Evolutionary conservation across 345 rosid species (phyloP).

Genomic region (Excoecaria agallocha): DNA sequence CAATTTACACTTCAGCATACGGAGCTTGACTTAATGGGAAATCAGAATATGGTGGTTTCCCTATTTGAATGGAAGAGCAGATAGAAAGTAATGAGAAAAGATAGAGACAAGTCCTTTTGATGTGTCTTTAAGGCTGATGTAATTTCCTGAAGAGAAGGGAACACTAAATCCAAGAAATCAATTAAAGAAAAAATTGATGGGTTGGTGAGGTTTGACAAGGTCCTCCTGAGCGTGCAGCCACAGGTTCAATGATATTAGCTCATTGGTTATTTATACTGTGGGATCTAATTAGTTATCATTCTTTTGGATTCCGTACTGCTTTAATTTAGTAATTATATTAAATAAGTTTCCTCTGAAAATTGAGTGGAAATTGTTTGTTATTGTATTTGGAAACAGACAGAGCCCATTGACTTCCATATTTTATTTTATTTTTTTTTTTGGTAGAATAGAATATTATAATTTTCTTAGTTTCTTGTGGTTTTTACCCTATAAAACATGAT

Average conservation of each 20-base stretch:
- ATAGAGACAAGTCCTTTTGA: not conserved
- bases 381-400: not conserved
- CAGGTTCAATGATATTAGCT: no score
- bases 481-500: no score
- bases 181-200: not conserved
- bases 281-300: not conserved
- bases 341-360: not conserved
- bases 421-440: no score
- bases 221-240: not conserved
- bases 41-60: not conserved
- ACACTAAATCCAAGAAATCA: not conserved
- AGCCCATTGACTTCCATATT: not conserved
- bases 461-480: no score
- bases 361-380: not conserved
- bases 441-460: no score
- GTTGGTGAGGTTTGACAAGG: not conserved
- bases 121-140: not conserved
- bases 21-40: no score
- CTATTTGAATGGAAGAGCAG: not conserved
- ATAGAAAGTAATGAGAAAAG: not conserved
- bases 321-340: not conserved
- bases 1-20: no score
- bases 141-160: not conserved
- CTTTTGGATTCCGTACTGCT: not conserved
- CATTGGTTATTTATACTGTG: no score